Evolutionary conservation across 306 rosid species (phyloP).

Genomic region (Corylus americana): DNA sequence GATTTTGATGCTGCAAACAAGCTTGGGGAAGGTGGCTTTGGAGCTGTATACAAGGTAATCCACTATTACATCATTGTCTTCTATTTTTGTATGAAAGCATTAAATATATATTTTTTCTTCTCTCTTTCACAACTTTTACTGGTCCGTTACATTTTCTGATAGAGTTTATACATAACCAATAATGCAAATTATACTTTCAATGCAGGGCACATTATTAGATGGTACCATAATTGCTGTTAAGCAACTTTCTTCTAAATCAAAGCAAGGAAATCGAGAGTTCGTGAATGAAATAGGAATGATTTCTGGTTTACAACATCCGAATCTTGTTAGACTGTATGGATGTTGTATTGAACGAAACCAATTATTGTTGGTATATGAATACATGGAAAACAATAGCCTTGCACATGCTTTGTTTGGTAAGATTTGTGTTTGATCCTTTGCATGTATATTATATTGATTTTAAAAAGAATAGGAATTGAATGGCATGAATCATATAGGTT

Average conservation of each 20-base stretch:
- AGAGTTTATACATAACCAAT: neutral
- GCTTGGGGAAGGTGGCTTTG: slow-evolving; percentile 85
- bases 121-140: too few relatives aligned
- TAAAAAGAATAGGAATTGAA: neutral
- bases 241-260: slow-evolving; percentile 32
- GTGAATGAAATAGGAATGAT: slow-evolving; percentile 33
- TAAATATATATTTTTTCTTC: too few relatives aligned
- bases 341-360: slow-evolving; percentile 31
- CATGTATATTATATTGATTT: neutral
- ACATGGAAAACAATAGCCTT: slow-evolving; percentile 26
- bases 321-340: slow-evolving; percentile 28
- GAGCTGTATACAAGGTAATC: slow-evolving; percentile 69
- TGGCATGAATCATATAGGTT: too few relatives aligned
- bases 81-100: neutral
- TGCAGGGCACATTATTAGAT: slow-evolving; percentile 25
- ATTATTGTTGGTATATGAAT: slow-evolving; percentile 13
- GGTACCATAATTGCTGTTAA: slow-evolving; percentile 24
- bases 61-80: neutral
- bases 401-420: slow-evolving; percentile 30
- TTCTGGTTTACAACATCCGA: slow-evolving; percentile 30
- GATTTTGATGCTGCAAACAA: slow-evolving; percentile 51
- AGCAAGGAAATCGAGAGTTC: slow-evolving; percentile 31
- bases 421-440: neutral
- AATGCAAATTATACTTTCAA: slow-evolving; percentile 12
- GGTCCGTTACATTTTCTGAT: too few relatives aligned